Conservation (phyloP, 202 grass and related monocot species). For the Digitaria exilis region DNA sequence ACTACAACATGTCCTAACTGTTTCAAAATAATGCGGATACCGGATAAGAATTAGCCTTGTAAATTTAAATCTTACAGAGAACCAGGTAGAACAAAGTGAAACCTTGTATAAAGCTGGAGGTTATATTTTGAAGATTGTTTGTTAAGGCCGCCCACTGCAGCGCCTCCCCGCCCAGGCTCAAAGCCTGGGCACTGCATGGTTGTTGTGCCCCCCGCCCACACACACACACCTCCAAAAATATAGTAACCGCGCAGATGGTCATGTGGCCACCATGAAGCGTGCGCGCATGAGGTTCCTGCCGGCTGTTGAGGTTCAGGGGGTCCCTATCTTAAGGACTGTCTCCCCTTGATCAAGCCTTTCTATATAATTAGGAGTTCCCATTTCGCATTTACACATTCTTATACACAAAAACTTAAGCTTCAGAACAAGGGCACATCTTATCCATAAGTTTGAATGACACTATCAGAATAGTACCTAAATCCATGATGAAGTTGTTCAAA, state of each 20-base stretch:
- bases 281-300: too few species aligned
- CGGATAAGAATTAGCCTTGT: not conserved
- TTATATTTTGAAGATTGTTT: conserved; percentile 9
- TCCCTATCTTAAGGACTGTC: too few species aligned
- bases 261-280: too few species aligned
- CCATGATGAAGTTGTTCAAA: conserved; percentile 74
- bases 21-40: not conserved
- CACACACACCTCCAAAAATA: too few species aligned
- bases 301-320: too few species aligned
- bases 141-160: too few species aligned
- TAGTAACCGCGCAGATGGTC: too few species aligned
- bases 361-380: not conserved
- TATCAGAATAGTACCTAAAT: conserved; percentile 60
- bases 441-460: conserved; percentile 17
- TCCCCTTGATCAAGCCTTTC: not conserved
- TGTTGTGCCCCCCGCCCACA: too few species aligned
- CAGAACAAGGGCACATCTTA: not conserved
- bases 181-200: too few species aligned
- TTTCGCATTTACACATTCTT: not conserved
- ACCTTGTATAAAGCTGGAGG: not conserved
- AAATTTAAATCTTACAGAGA: not conserved
- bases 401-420: conserved; percentile 14
- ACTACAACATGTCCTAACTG: not conserved
- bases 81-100: not conserved
- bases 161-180: too few species aligned